Evolutionary conservation across 768 basidiomycete species (phyloP), one percentile per base, ranked within the genome.

Genomic region (Neoboletus magnificus): DNA sequence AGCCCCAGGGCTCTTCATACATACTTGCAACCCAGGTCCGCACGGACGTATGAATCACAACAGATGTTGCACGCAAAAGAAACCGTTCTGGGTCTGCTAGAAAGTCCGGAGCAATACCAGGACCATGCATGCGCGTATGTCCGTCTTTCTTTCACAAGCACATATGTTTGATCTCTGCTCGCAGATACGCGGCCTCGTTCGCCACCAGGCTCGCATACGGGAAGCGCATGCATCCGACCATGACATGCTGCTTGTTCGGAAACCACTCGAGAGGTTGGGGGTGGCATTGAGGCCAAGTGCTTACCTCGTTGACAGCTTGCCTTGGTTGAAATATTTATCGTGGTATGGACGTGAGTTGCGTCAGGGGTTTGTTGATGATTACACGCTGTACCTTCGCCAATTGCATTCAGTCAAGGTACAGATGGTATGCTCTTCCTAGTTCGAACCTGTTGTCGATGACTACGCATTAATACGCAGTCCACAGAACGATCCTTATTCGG

Each of bases 271-370:
- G 11, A 59, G 69, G 13, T 55, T 75, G 2, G 46, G 52, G 23
- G 36, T 13, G 8, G 55, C 66, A 1, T 44, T 75, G n/a, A 52
- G 60, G 4, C 69, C 69, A 0, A 72, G 73, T 0, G 60, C 65
- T n/a, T 69, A 71, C 47, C 57, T 68, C 20, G 71, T 74, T n/a
- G 73, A 76, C 53, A 58, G 48, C 5, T 65, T 68, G 16, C 73
- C 75, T 4, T 59, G 67, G 41, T 58, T 74, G 22, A 60, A 61
- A 43, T 80, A 79, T 62, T 61, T 86, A n/a, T 84, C 85, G 0
- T 82, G 80, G n/a, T 84, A 85, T 61, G 72, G 82, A 6, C 74
- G 76, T 5, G 79, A 82, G 50, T 71, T 87, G 8, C 74, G 76
- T 51, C 71, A 71, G 1, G 81, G 79, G 7, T 84, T 85, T 56